Base-by-base conservation (phyloP, 2,329 filamentous ascomycete genomes). In the Diaporthe sp. region DNA sequence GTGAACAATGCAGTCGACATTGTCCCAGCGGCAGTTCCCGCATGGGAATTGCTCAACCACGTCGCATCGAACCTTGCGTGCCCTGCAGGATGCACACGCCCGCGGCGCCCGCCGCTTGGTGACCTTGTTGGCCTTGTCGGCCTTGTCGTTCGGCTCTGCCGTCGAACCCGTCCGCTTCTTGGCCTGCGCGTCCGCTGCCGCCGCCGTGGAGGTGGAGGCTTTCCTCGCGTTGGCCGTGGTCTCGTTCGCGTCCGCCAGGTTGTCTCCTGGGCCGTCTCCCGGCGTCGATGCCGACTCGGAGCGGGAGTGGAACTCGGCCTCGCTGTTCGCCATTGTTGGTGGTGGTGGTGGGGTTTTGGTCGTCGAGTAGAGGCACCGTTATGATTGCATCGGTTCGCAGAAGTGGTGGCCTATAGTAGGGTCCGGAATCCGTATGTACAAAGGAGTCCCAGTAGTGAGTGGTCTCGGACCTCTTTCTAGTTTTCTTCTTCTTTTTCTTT, bases 21-120 rank as follows among this genome's bases (percentile, higher is more conserved):
- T 92, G 83, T 95, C 93, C 86, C 94, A 90, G 77, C 94, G 89
- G 85, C 95, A 97, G 84, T 97, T 97, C 73, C 94, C 95, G 83
- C 95, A 97, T 1, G 95, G 95, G 57, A 93, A 93, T 66, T 93
- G 93, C 83, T 97, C 95, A 75, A 97, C 95, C 73, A 98, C 95
- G 86, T 98, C 96, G 86, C 96, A 98, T 74, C 96, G 91, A 55
- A 98, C 96, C 83, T 98, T 98, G 81, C 96, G 92, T 74, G 94
- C 92, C 80, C 96, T 91, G 84, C 96, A 98, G 79, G 93, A 95
- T 77, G 95, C 94, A 83, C 96, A 98, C 25, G 96, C 96, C 79
- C 96, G 94, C 13, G 95, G 95, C n/a, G 96, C 95, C 81, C 96
- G 91, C 80, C 95, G 90, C 85, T 98, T 98, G 71, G 85, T 90